Evolutionary conservation across 31 red algal species (phyloP).

Genomic region (Pterothamnion heteromorphum): DNA sequence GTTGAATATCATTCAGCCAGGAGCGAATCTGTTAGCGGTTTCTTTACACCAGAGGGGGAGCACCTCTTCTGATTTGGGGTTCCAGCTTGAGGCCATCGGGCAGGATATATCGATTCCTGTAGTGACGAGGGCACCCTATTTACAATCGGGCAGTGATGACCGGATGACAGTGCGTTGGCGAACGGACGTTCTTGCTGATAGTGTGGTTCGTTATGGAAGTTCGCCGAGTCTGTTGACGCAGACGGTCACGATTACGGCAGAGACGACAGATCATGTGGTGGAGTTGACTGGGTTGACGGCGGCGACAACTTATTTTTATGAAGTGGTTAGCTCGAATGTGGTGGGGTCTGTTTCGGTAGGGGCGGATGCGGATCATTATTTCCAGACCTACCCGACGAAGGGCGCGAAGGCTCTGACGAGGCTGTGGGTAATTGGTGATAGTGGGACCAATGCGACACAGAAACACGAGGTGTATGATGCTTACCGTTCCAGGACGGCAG

Average conservation of each 20-base stretch:
- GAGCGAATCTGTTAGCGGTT: not conserved
- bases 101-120: no score
- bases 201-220: not conserved
- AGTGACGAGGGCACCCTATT: not conserved
- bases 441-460: not conserved
- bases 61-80: not conserved
- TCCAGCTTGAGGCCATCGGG: no score
- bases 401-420: not conserved
- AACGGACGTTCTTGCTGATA: not conserved
- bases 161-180: not conserved
- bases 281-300: not conserved
- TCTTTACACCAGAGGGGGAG: not conserved
- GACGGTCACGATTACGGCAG: not conserved
- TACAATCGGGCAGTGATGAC: not conserved
- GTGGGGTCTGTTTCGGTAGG: no score
- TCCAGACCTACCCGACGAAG: not conserved
- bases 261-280: not conserved
- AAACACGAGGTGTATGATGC: not conserved
- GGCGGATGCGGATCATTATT: not conserved
- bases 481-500: not conserved
- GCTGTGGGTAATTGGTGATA: not conserved
- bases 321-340: not conserved
- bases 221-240: not conserved
- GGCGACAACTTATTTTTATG: not conserved
- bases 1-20: not conserved